Base-by-base conservation (phyloP, 2,329 filamentous ascomycete genomes). In the Pyrenochaeta sp. region DNA sequence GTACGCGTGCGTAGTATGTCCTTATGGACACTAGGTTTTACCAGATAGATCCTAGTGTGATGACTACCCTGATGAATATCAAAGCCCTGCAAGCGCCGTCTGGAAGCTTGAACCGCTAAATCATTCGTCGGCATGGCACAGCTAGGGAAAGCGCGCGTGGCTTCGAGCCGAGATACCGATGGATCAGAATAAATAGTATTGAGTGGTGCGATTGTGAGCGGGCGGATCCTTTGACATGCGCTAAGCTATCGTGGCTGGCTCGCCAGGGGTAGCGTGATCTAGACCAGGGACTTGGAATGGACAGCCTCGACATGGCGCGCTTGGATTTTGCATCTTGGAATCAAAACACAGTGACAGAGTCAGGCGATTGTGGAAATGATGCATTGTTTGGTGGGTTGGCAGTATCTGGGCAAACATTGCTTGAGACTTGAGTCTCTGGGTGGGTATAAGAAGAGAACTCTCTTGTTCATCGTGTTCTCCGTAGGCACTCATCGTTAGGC, bases 61-160 rank as follows among this genome's bases (percentile, higher is more conserved):
- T 22, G 13, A 32, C 22, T 22, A 29, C 29, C 14, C 24, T 13
- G 28, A 18, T 22, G 21, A 28, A 35, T 22, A 41, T 36, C 22
- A 19, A 38, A 27, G 20, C 14, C 32, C 17, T 14, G 15, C 19
- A 29, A 18, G 38, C 22, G 31, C 27, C 27, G 23, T 34, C 28
- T 28, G 23, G n/a, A 36, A 29, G 40, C 35, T 24, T 49, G 35
- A 31, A 14, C 39, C 38, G 31, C 44, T 29, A 40, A 35, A 28
- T 29, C 21, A 49, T 24, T 14, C 17, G 30, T 27, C 17, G 31
- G 24, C 34, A 19, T 35, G 48, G 26, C 32, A 40, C 46, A 57
- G 55, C 53, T 59, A 27, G 27, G 24, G 35, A 45, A 44, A 44
- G 15, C n/a, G 46, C 44, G 48, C 43, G 50, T 52, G 53, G 51